Percentiles rank a stretch among this genome's conserved stretches.
Evolutionary conservation across 1,139 yeast species (phyloP).

Genomic region (Geotrichum histeridarum): DNA sequence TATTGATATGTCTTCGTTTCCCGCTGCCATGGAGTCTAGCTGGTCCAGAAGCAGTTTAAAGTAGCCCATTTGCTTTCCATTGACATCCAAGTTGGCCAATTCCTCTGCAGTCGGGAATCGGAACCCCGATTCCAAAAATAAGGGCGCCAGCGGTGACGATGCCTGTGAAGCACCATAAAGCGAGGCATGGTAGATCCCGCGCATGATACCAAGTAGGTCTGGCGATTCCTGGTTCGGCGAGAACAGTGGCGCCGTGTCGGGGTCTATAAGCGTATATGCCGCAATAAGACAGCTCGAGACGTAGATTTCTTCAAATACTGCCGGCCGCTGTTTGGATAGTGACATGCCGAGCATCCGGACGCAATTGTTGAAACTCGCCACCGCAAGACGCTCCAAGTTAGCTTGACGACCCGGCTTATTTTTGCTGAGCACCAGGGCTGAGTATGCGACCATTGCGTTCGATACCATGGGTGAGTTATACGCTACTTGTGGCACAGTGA

Average conservation of each 20-base stretch:
- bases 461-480: constrained; percentile 11
- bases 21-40: constrained; percentile 1
- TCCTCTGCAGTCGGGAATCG: constrained; percentile 8
- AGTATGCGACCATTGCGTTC: constrained; percentile 11
- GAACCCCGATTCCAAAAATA: background rate
- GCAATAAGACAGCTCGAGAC: constrained; percentile 14
- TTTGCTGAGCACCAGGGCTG: constrained; percentile 11
- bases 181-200: constrained; percentile 11
- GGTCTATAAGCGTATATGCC: constrained; percentile 14
- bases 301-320: constrained; percentile 9
- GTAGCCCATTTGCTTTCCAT: background rate
- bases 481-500: constrained; percentile 15
- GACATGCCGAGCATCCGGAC: constrained; percentile 6
- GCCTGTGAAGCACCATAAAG: background rate
- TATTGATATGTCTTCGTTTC: constrained; percentile 1
- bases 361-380: constrained; percentile 4
- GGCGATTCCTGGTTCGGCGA: constrained; percentile 8
- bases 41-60: constrained; percentile 7
- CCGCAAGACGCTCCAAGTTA: constrained; percentile 9
- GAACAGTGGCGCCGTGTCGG: constrained; percentile 9
- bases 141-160: background rate
- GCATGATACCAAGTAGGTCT: constrained; percentile 15
- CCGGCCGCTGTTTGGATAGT: background rate
- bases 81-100: constrained; percentile 1
- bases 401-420: background rate